Conservation (phyloP, 176 grass and related monocot species). For the Triticum dicoccoides region DNA sequence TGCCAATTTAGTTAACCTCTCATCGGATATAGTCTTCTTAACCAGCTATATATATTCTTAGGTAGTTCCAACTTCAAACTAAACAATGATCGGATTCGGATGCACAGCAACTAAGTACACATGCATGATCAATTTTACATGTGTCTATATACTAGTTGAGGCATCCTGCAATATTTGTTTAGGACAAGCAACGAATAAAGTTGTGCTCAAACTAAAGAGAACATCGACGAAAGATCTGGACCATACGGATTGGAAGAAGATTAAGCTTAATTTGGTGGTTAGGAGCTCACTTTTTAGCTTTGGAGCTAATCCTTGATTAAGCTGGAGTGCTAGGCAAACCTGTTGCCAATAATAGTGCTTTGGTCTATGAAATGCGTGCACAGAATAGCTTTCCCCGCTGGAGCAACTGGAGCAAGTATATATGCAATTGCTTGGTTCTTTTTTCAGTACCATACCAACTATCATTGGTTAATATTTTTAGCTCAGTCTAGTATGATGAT, state of each 20-base stretch:
- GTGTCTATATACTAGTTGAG: neutral
- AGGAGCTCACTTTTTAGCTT: conserved; percentile 12
- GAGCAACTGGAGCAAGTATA: conserved; percentile 19
- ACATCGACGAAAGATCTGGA: conserved; percentile 32
- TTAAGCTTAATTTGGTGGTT: conserved; percentile 17
- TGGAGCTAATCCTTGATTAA: conserved; percentile 14
- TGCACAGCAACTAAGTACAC: neutral
- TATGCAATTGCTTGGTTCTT: neutral
- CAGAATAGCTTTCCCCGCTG: neutral
- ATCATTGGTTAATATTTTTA: neutral
- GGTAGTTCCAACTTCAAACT: conserved; percentile 22
- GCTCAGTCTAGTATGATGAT: neutral
- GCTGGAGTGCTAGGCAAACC: neutral
- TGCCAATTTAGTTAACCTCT: neutral
- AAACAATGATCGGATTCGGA: neutral
- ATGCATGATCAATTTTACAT: neutral
- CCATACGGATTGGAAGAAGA: conserved; percentile 15
- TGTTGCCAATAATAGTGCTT: neutral
- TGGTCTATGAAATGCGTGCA: conserved; percentile 14
- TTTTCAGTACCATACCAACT: too few species aligned
- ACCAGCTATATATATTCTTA: neutral
- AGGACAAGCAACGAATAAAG: conserved; percentile 49
- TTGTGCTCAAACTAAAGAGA: neutral
- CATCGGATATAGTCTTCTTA: conserved; percentile 17
- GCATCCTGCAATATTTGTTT: conserved; percentile 3